Base-by-base conservation (phyloP, 495 filamentous ascomycete species). In the Tuber indicum region DNA sequence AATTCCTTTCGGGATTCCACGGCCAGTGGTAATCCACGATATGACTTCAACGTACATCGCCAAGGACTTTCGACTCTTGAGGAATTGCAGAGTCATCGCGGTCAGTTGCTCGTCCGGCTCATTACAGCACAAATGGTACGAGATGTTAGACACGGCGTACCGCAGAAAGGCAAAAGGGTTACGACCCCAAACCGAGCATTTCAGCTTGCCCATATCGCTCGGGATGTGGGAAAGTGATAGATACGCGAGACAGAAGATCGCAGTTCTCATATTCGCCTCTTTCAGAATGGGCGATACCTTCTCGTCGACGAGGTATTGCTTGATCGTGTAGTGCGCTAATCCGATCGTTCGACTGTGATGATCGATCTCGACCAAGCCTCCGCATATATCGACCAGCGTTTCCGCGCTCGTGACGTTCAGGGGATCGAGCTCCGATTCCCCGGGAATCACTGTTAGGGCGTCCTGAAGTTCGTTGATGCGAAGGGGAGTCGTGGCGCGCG, bases 321-420 rank as follows among this genome's bases (percentile, higher is more conserved):
- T 75, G 39, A 81, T 70, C 1, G 80, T 81, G 26, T 81, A 81
- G 66, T 82, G 80, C 12, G 75, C 75, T 52, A 82, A 70, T 32
- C 74, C 71, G 10, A 82, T 73, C 10, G 52, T 79, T 14, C 36
- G 32, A 19, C 69, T 80, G 3, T 46, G 26, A 14, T 78, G 71
- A 74, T 82, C 80, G 41, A 81, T 72, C 8, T 74, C 46, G 46
- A 82, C 73, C 6, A 82, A 32, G 21, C 79, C 72, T 44, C 75
- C 75, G 49, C 80, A 82, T n/a, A 77, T 72, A 62, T 80, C 76
- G 17, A 75, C 44, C 23, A 80, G 66, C 39, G 52, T 79, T 10
- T 47, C 46, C 39, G 39, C 45, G 16, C 62, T 71, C 14, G 77
- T 36, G 12, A 78, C 26, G 26, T 76, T 47, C 26, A 76, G 44